A percentile compares a stretch with the other conserved stretches of the same genome.
These are phyloP conservation scores for Cladosporium colombiae DNA, from an alignment of 2,329 filamentous ascomycete genomes.

Conservation along the genomic window DNA sequence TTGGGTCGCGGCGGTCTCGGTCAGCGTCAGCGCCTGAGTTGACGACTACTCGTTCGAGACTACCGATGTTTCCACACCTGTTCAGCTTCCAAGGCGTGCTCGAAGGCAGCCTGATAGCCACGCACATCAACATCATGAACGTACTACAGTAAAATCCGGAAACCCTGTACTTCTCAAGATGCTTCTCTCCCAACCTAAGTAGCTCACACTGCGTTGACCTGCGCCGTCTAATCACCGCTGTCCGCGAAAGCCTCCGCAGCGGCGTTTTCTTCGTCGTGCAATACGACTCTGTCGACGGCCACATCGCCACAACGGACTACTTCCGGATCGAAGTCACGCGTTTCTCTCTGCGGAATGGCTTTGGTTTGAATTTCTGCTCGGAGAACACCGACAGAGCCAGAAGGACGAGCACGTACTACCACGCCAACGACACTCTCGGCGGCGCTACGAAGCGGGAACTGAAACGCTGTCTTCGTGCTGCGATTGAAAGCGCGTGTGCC, in stretches of 20 bases:
- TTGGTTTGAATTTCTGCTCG: conserved; percentile 24
- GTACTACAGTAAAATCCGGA: not conserved
- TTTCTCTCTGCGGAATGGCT: conserved; percentile 19
- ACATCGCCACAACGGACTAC: conserved; percentile 28
- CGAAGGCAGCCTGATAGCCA: conserved; percentile 24
- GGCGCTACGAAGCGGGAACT: not conserved
- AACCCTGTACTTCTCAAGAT: not conserved
- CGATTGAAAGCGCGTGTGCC: not conserved
- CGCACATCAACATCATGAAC: conserved; percentile 24
- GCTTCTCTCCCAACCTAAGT: not conserved
- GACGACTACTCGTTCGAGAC: not conserved
- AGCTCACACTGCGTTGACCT: conserved; percentile 24
- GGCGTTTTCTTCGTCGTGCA: conserved; percentile 23
- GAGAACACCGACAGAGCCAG: conserved; percentile 26
- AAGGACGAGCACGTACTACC: not conserved
- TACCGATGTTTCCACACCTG: not conserved
- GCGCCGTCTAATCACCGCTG: conserved; percentile 22
- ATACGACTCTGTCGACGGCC: conserved; percentile 13
- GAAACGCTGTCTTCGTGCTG: not conserved
- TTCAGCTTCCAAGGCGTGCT: conserved; percentile 27
- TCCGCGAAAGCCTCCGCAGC: conserved; percentile 25
- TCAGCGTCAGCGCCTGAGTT: not conserved
- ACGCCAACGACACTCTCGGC: not conserved
- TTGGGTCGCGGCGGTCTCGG: not conserved
- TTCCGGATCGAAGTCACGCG: conserved; percentile 28